phyloP scores from a whole-genome alignment of 495 filamentous ascomycete genomes.

The Penicillium arizonense region DNA sequence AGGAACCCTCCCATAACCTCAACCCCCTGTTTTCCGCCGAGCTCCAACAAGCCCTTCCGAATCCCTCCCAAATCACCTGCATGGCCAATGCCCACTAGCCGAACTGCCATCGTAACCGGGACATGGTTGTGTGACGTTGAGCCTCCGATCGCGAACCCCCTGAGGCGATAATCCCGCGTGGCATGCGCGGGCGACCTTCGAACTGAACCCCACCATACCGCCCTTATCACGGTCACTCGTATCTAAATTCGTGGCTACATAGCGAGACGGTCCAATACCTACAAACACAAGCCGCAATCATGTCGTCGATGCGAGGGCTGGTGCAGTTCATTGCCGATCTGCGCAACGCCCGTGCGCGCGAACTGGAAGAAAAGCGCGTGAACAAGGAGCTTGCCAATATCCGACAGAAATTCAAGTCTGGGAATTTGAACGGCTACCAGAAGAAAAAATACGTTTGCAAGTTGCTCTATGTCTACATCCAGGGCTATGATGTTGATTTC shows the following conservation, averaged over 20 bases:
- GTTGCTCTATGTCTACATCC: conserved; percentile 98
- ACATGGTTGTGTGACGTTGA: conserved; percentile 36
- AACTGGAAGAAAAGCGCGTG: conserved; percentile 97
- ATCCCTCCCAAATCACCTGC: conserved; percentile 1
- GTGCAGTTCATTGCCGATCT: conserved; percentile 99
- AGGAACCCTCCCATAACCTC: conserved; percentile 10
- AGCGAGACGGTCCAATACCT: not conserved
- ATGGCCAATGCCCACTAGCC: conserved; percentile 23
- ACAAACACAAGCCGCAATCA: conserved; percentile 14
- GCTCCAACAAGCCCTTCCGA: conserved; percentile 4
- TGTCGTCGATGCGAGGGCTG: conserved; percentile 80
- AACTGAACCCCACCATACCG: conserved; percentile 14
- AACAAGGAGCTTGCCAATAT: conserved; percentile 99
- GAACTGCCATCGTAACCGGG: conserved; percentile 14
- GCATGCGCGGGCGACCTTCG: conserved; percentile 23
- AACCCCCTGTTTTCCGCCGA: conserved; percentile 22
- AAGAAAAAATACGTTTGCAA: conserved; percentile 99
- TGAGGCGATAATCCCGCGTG: conserved; percentile 27
- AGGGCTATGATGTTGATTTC: conserved; percentile 99
- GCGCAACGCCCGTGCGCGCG: conserved; percentile 88
- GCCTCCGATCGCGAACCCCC: conserved; percentile 26
- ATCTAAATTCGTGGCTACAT: too few relatives aligned
- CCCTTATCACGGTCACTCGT: not conserved
- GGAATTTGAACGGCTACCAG: conserved; percentile 89
- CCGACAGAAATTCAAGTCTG: conserved; percentile 73